A percentile compares a stretch with the other conserved stretches of the same genome.
These are phyloP conservation scores for Microdochium paspali DNA, from an alignment of 2,329 filamentous ascomycete species.

Conservation along the genomic window DNA sequence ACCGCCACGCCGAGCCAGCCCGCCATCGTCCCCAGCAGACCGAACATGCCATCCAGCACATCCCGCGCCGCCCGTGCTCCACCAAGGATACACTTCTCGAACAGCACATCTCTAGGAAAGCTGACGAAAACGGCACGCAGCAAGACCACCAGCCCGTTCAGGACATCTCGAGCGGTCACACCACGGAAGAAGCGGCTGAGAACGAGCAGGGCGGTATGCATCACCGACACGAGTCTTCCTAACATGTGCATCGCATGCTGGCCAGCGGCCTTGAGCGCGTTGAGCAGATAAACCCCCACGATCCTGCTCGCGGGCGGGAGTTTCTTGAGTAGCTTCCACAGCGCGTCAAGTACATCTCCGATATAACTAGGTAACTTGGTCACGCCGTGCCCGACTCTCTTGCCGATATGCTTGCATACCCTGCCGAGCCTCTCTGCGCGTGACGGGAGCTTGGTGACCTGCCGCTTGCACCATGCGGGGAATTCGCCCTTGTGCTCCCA, in stretches of 20 bases:
- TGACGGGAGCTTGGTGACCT: conserved; percentile 16
- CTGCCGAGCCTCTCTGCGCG: conserved; percentile 11
- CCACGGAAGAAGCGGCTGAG: conserved; percentile 21
- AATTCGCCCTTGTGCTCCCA: conserved; percentile 18
- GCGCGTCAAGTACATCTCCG: conserved; percentile 3
- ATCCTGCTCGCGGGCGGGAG: conserved; percentile 16
- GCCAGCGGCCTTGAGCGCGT: conserved; percentile 15
- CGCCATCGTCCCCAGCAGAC: conserved; percentile 15
- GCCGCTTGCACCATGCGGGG: conserved; percentile 18
- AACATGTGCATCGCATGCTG: conserved; percentile 14
- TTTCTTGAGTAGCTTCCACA: conserved; percentile 10
- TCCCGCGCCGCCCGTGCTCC: conserved; percentile 9
- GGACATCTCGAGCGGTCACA: conserved; percentile 29
- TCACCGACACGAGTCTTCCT: conserved; percentile 17
- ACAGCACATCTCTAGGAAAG: conserved; percentile 16
- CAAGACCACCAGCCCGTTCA: conserved; percentile 22
- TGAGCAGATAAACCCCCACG: conserved; percentile 18
- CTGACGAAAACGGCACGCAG: conserved; percentile 21
- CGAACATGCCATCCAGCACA: conserved; percentile 20
- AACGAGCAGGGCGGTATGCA: conserved; percentile 25
- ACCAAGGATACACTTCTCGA: conserved; percentile 12
- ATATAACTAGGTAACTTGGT: conserved; percentile 6
- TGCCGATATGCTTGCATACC: conserved; percentile 4
- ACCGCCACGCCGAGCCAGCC: conserved; percentile 15
- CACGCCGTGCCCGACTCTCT: conserved; percentile 14